phyloP scores from a whole-genome alignment of 768 basidiomycete genomes.

The Amanita pallidorosea region DNA sequence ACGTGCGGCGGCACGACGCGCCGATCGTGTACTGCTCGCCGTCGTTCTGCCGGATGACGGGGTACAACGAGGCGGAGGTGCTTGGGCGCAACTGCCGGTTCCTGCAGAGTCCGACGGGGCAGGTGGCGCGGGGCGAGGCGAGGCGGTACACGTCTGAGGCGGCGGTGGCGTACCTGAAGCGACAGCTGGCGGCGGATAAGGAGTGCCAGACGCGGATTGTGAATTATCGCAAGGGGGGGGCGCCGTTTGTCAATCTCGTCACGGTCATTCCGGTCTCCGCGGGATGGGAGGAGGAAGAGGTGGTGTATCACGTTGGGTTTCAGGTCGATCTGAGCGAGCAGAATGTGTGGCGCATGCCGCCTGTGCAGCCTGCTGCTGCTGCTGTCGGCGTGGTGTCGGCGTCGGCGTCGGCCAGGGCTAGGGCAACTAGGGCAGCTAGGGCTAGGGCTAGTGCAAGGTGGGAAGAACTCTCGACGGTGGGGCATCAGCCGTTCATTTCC shows the following conservation, averaged over 20 bases:
- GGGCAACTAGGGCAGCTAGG: too few species aligned
- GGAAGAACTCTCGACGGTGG: too few species aligned
- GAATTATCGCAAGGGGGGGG: constrained; percentile 82
- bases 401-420: too few species aligned
- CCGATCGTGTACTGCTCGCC: constrained; percentile 91
- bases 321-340: constrained; percentile 72
- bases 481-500: constrained; percentile 28
- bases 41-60: constrained; percentile 68
- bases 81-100: constrained; percentile 88
- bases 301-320: constrained; percentile 88
- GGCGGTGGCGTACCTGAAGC: constrained; percentile 53
- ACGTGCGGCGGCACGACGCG: constrained; percentile 67
- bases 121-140: constrained; percentile 22
- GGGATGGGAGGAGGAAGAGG: constrained; percentile 56
- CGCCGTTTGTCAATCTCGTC: constrained; percentile 85
- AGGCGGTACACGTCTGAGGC: constrained; percentile 54
- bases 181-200: constrained; percentile 58
- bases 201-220: constrained; percentile 84
- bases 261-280: constrained; percentile 81
- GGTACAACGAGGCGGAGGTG: constrained; percentile 66
- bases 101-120: constrained; percentile 66
- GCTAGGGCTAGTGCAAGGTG: too few species aligned
- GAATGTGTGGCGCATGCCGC: too few species aligned
- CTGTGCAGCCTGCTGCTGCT: too few species aligned
- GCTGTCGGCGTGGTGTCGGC: too few species aligned